Conservation (phyloP, 305 asterid species). For the Fraxinus ornus region DNA sequence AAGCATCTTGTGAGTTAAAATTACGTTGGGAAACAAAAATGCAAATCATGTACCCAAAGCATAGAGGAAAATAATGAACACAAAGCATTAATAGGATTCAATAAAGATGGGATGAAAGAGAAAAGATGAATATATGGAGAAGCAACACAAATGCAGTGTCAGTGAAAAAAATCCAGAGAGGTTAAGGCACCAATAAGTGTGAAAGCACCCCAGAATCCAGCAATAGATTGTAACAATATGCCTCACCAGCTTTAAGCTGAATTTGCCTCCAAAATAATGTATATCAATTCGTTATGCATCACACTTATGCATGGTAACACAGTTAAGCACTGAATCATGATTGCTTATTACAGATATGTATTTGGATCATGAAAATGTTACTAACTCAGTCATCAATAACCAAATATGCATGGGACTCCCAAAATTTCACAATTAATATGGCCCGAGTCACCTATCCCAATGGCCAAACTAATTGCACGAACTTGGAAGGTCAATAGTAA, state of each 20-base stretch:
- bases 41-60: not conserved
- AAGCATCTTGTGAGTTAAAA: conserved; percentile 6
- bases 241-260: not conserved
- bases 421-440: not conserved
- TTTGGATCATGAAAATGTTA: not conserved
- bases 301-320: not conserved
- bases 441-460: not conserved
- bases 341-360: not conserved
- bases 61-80: not conserved
- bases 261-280: not conserved
- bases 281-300: not conserved
- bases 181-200: not conserved
- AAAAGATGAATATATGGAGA: not conserved
- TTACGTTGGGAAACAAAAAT: not conserved
- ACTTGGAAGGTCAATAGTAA: not conserved
- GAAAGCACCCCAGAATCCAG: not conserved
- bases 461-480: not conserved
- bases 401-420: not conserved
- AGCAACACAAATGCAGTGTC: not conserved
- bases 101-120: not conserved
- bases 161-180: not conserved
- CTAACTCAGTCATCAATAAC: not conserved
- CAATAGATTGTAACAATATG: not conserved
- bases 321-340: not conserved
- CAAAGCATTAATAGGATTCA: not conserved